Evolutionary conservation across 176 grass and related monocot genomes (phyloP), one percentile per base, ranked within the genome.

Genomic region (Oryza australiensis): DNA sequence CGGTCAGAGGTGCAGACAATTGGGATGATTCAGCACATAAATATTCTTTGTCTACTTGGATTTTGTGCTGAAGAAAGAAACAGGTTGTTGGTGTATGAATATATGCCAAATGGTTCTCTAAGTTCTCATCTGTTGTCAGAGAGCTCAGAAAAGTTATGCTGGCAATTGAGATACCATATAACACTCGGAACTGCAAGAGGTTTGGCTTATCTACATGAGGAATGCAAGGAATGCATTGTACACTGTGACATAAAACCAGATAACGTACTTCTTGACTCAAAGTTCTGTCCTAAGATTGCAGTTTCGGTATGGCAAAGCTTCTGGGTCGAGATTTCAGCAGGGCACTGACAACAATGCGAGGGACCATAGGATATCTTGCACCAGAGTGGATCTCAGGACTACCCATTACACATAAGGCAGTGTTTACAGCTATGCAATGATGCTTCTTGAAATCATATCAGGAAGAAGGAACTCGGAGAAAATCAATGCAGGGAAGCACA

Each of bases 11-110:
- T 90, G 32, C 78, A 66, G 68, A 83, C 84, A 18, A 76, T 91
- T 70, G 89, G 89, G 10, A 64, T 91, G 67, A 87, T 87, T 37
- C 80, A 87, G 4, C 89, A 87, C 68, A 76, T 5, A 7, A 87
- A 91, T 80, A 62, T 91, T 42, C 84, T 87, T 14, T 65, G 57
- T 8, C 62, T 87, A 10, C 80, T 86, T 26, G 89, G 84, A 26
- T 84, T 91, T 70, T 91, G 89, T 5, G 35, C 64, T 34, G 29
- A 71, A 55, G 48, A 4, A 12, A 26, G 20, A 0, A 40, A 13
- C 42, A 82, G 40, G 48, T 9, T 91, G 2, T 28, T 91, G 9
- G 68, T 90, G 16, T 90, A 90, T 13, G 84, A 90, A 16, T 86
- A 66, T n/a, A 73, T 90, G 79, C 41, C 15, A 14, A 80, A 80